A percentile compares a stretch with the other conserved stretches of the same genome.
Conservation (phyloP, 2,329 filamentous ascomycete species). For the Penicillium frequentans region DNA sequence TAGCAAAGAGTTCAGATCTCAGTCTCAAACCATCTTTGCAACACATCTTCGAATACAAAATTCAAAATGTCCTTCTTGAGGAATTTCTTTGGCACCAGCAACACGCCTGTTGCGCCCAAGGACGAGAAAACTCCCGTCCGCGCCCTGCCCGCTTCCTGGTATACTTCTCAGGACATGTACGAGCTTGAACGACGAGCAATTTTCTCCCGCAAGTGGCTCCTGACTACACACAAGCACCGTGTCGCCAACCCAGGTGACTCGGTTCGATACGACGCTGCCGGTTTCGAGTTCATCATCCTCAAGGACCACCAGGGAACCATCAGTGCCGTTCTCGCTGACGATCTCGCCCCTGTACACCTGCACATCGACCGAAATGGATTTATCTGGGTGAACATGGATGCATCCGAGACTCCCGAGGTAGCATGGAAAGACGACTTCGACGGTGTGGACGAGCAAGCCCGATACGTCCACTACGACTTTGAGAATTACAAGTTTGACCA, state of each 20-base stretch:
- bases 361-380: constrained; percentile 57
- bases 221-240: constrained; percentile 32
- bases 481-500: constrained; percentile 60
- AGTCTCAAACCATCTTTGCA: neutral
- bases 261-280: constrained; percentile 55
- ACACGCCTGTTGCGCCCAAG: constrained; percentile 14
- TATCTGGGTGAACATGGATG: constrained; percentile 60
- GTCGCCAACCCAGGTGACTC: constrained; percentile 56
- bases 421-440: constrained; percentile 57
- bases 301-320: constrained; percentile 54
- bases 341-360: constrained; percentile 55
- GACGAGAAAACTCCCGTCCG: constrained; percentile 34
- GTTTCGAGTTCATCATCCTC: constrained; percentile 55
- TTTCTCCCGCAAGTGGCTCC: constrained; percentile 21
- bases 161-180: constrained; percentile 55
- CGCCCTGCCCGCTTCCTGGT: constrained; percentile 52
- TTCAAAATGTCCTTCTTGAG: constrained; percentile 28
- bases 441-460: constrained; percentile 49
- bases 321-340: constrained; percentile 51
- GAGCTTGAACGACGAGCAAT: constrained; percentile 47
- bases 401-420: constrained; percentile 46
- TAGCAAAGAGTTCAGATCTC: neutral
- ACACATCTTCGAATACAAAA: neutral
- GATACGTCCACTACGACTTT: constrained; percentile 52
- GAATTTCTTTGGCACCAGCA: constrained; percentile 30